These are phyloP conservation scores for Entrophospora sp. DNA, from an alignment of 192 early-diverging fungal genomes.

Conservation along the genomic window DNA sequence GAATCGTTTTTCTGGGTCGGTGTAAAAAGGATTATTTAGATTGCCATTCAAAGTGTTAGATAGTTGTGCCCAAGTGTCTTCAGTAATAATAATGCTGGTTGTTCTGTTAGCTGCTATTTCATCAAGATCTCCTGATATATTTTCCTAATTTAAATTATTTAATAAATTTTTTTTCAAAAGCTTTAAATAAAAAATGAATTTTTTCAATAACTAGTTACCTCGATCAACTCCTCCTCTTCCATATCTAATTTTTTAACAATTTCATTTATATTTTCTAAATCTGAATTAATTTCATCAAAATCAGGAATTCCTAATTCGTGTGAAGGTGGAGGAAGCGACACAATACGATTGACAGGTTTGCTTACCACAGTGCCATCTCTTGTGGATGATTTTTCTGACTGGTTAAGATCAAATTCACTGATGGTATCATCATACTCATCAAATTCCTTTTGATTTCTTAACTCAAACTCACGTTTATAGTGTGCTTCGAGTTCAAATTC, in stretches of 20 bases:
- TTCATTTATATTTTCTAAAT: not conserved
- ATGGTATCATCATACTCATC: not conserved
- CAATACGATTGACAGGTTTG: not conserved
- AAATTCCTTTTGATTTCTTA: too few relatives aligned
- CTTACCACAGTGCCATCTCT: not conserved
- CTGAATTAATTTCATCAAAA: not conserved
- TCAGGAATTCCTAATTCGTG: constrained; percentile 2
- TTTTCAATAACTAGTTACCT: not conserved
- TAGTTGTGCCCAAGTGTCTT: constrained; percentile 10
- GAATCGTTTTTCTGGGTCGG: constrained; percentile 9
- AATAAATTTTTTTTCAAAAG: not conserved
- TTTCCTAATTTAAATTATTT: not conserved
- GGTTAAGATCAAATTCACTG: constrained; percentile 2
- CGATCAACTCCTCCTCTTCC: not conserved
- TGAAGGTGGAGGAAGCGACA: constrained; percentile 1
- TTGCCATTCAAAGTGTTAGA: not conserved
- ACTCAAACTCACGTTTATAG: too few relatives aligned
- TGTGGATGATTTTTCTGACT: not conserved
- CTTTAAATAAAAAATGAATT: not conserved
- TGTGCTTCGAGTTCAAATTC: too few relatives aligned
- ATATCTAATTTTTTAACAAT: constrained; percentile 14
- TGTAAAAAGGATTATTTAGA: not conserved
- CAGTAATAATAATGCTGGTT: not conserved
- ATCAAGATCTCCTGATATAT: not conserved
- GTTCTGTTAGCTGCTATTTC: not conserved